Percentiles rank a stretch among this genome's conserved stretches.
These are phyloP conservation scores for Ramalina peruviana DNA, from an alignment of 495 filamentous ascomycete species.

Conservation along the genomic window DNA sequence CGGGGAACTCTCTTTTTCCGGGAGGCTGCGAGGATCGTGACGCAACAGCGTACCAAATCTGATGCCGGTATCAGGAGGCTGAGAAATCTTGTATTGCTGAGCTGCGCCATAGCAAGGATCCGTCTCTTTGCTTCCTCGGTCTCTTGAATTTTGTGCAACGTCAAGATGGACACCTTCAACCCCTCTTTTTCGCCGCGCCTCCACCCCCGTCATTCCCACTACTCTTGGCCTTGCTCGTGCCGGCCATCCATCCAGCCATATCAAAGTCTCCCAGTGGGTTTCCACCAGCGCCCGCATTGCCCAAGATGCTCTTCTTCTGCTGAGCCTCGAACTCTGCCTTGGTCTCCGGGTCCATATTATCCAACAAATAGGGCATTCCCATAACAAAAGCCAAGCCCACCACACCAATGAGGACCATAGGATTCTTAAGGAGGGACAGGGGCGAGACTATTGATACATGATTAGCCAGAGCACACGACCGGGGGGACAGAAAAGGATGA, in stretches of 20 bases:
- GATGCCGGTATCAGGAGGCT: not conserved
- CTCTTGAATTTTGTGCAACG: not conserved
- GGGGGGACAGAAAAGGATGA: not conserved
- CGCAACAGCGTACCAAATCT: not conserved
- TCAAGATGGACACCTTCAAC: constrained; percentile 8
- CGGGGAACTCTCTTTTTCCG: no score
- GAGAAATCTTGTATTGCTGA: not conserved
- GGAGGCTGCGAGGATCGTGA: no score
- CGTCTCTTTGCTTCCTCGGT: not conserved
- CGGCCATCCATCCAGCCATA: constrained; percentile 72
- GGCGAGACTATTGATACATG: constrained; percentile 30
- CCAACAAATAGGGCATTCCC: constrained; percentile 85
- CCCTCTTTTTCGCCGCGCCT: constrained; percentile 25
- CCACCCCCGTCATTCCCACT: constrained; percentile 23
- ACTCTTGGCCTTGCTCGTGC: constrained; percentile 22
- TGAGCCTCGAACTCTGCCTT: constrained; percentile 83
- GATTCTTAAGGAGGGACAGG: constrained; percentile 69
- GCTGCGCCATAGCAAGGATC: not conserved
- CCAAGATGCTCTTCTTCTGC: constrained; percentile 59
- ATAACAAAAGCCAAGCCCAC: constrained; percentile 68
- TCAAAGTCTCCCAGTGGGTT: constrained; percentile 63
- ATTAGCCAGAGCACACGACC: not conserved
- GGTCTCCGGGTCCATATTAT: constrained; percentile 96
- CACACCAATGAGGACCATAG: constrained; percentile 85
- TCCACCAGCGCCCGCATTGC: constrained; percentile 8